Percentiles rank a stretch among this genome's conserved stretches.
Evolutionary conservation across 148 eudicot species (phyloP).

Genomic region (Fallopia convolvulus): DNA sequence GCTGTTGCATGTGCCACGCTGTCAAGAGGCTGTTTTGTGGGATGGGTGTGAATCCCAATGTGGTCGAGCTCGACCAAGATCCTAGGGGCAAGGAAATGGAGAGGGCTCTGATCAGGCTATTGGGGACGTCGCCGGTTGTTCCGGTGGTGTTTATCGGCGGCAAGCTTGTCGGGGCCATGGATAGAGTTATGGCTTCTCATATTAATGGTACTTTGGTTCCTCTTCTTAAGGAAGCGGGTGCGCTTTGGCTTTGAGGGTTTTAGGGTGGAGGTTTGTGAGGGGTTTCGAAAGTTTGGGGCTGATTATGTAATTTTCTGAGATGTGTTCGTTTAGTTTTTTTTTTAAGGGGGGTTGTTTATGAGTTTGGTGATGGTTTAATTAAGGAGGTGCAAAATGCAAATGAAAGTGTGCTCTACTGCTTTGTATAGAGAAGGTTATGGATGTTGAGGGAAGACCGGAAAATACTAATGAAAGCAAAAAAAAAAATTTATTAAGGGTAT

Average conservation of each 20-base stretch:
- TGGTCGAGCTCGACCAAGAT: conserved; percentile 58
- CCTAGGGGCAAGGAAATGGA: conserved; percentile 56
- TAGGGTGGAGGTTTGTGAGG: too few species aligned
- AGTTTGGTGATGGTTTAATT: background rate
- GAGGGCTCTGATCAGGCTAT: conserved; percentile 30
- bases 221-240: conserved; percentile 46
- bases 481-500: background rate
- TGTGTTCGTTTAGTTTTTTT: background rate
- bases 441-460: background rate
- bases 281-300: too few species aligned
- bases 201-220: conserved; percentile 50
- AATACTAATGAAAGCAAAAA: background rate
- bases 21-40: conserved; percentile 61
- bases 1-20: conserved; percentile 75
- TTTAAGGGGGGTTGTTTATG: background rate
- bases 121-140: conserved; percentile 29
- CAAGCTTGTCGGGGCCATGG: conserved; percentile 49
- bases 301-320: background rate
- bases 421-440: background rate
- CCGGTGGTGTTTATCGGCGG: conserved; percentile 55
- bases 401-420: background rate
- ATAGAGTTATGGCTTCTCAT: conserved; percentile 51
- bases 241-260: conserved; percentile 28
- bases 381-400: background rate
- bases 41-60: conserved; percentile 60